These are phyloP conservation scores for Mariannaea elegans DNA, from an alignment of 2,329 filamentous ascomycete species.

Conservation along the genomic window DNA sequence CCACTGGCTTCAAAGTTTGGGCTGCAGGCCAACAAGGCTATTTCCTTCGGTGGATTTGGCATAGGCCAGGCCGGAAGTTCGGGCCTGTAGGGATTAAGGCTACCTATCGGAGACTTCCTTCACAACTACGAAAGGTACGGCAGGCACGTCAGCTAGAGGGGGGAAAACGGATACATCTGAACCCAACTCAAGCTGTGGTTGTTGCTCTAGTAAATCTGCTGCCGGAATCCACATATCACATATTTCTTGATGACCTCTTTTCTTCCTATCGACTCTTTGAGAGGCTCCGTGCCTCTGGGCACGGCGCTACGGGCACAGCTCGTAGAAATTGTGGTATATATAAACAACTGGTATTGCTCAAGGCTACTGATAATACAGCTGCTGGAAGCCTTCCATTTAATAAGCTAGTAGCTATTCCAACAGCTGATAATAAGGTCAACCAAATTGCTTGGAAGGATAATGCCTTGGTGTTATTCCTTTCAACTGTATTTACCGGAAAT, in stretches of 20 bases:
- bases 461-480: constrained; percentile 6
- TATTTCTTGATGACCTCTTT: constrained; percentile 31
- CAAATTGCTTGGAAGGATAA: constrained; percentile 5
- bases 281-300: background rate
- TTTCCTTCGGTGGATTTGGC: constrained; percentile 22
- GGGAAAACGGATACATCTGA: background rate
- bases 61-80: background rate
- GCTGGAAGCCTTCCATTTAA: background rate
- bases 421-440: constrained; percentile 10
- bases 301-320: constrained; percentile 16
- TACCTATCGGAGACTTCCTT: background rate
- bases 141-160: background rate
- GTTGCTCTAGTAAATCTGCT: constrained; percentile 26
- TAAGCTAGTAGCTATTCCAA: background rate
- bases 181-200: constrained; percentile 24
- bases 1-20: constrained; percentile 24
- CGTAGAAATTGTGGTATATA: constrained; percentile 19
- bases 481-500: constrained; percentile 4
- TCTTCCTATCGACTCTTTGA: constrained; percentile 15
- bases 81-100: background rate
- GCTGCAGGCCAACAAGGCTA: constrained; percentile 20
- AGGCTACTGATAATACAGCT: constrained; percentile 7
- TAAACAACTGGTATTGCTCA: constrained; percentile 1
- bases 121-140: background rate
- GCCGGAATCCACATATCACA: constrained; percentile 19